A percentile compares a stretch with the other conserved stretches of the same genome.
phyloP scores from a whole-genome alignment of 176 grass and related monocot species.

The Triticum turgidum region DNA sequence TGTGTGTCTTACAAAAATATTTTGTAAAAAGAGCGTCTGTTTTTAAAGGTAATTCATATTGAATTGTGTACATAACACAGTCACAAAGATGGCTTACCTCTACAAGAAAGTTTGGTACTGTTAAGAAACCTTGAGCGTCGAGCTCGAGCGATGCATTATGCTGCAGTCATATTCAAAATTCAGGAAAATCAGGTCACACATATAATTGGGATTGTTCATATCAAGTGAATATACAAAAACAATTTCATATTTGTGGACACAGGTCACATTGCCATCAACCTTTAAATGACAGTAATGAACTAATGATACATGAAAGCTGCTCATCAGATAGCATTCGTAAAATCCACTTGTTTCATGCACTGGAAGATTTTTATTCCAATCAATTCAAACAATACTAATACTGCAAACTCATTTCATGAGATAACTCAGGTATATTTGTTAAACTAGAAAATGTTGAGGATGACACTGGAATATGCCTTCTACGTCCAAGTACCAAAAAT shows the following conservation, averaged over 20 bases:
- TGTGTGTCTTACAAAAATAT: not conserved
- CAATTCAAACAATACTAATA: not conserved
- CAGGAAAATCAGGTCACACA: not conserved
- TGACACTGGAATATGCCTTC: not conserved
- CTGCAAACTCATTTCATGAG: not conserved
- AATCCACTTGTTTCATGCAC: not conserved
- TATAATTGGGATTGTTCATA: conserved; percentile 5
- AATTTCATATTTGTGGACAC: not conserved
- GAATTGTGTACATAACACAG: not conserved
- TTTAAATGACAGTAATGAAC: not conserved
- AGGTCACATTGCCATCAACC: not conserved
- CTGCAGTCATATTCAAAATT: conserved; percentile 54
- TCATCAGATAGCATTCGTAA: not conserved
- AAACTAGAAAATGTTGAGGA: not conserved
- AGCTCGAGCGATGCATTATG: conserved; percentile 89
- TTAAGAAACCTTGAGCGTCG: conserved; percentile 60
- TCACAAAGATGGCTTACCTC: conserved; percentile 49
- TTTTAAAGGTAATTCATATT: not conserved
- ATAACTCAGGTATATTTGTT: not conserved
- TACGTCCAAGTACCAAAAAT: not conserved
- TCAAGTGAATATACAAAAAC: conserved; percentile 10
- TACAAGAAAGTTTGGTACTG: conserved; percentile 79
- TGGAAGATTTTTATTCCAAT: not conserved
- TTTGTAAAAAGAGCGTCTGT: not conserved
- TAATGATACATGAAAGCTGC: not conserved